phyloP scores from a whole-genome alignment of 2,329 filamentous ascomycete species.

The Ceratocystis variospora region DNA sequence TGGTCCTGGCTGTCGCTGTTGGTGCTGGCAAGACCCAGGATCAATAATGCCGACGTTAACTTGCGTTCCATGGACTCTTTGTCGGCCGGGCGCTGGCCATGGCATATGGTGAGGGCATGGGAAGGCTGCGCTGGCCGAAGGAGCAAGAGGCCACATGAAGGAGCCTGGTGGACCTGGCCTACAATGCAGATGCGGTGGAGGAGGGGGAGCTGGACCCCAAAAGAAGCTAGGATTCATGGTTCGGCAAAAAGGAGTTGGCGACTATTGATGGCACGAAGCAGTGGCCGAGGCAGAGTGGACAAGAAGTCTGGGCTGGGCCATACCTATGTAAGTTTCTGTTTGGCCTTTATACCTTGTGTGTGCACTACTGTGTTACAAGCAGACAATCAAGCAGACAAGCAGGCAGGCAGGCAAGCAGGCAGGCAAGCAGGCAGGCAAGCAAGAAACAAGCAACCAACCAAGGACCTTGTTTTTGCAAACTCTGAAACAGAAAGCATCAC shows the following conservation, averaged over 20 bases:
- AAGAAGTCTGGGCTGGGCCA: too few species aligned
- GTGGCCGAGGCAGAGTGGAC: too few species aligned
- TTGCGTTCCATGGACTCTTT: neutral
- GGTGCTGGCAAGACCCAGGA: neutral
- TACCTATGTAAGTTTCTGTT: neutral
- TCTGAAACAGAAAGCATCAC: neutral
- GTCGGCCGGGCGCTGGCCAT: neutral
- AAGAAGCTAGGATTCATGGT: neutral
- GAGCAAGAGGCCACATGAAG: neutral
- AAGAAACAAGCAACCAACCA: neutral
- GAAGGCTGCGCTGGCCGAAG: neutral
- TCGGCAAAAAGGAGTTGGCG: neutral
- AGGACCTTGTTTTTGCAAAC: neutral
- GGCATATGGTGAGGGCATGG: neutral
- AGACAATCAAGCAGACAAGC: neutral
- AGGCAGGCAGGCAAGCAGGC: neutral
- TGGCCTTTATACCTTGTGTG: neutral
- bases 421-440: neutral
- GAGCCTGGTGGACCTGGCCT: neutral
- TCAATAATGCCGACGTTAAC: neutral
- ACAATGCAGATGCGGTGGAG: neutral
- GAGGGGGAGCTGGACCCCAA: neutral
- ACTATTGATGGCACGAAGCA: too few species aligned
- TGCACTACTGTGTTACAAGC: neutral
- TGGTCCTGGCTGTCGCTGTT: neutral